A percentile compares a stretch with the other conserved stretches of the same genome.
phyloP scores from a whole-genome alignment of 2,329 filamentous ascomycete genomes.

The Epichloe amarillans region DNA sequence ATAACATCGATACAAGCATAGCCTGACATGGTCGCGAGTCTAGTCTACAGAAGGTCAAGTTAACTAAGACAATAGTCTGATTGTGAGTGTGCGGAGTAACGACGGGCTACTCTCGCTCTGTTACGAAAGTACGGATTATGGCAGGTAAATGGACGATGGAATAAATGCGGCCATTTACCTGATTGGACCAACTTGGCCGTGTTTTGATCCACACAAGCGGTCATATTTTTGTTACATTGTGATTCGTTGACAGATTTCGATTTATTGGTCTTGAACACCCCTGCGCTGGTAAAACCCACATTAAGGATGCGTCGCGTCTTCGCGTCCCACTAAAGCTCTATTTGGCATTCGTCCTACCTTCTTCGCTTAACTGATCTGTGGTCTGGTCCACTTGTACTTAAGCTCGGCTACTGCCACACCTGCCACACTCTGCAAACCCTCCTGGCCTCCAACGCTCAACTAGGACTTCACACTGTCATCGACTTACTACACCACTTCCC shows the following conservation, averaged over 20 bases:
- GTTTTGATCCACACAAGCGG: not conserved
- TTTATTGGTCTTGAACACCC: not conserved
- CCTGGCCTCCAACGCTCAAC: conserved; percentile 7
- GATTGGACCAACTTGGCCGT: not conserved
- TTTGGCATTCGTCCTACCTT: not conserved
- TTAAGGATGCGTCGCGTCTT: not conserved
- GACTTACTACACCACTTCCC: conserved; percentile 1
- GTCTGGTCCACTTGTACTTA: conserved; percentile 26
- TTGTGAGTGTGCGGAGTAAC: too few species aligned
- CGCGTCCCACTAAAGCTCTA: not conserved
- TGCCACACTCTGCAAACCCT: conserved; percentile 14
- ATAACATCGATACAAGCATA: too few species aligned
- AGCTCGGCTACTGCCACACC: conserved; percentile 19
- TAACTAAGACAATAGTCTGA: too few species aligned
- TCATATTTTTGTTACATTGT: not conserved
- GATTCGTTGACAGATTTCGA: not conserved
- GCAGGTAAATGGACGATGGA: too few species aligned
- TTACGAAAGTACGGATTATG: too few species aligned
- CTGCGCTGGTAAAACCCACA: not conserved
- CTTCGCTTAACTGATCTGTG: conserved; percentile 21
- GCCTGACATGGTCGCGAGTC: too few species aligned
- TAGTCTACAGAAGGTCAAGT: too few species aligned
- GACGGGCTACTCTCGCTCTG: too few species aligned
- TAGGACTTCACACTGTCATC: conserved; percentile 4
- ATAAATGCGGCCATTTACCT: not conserved